Evolutionary conservation across 1,139 yeast genomes (phyloP).

Genomic region (Wickerhamomyces sp.): DNA sequence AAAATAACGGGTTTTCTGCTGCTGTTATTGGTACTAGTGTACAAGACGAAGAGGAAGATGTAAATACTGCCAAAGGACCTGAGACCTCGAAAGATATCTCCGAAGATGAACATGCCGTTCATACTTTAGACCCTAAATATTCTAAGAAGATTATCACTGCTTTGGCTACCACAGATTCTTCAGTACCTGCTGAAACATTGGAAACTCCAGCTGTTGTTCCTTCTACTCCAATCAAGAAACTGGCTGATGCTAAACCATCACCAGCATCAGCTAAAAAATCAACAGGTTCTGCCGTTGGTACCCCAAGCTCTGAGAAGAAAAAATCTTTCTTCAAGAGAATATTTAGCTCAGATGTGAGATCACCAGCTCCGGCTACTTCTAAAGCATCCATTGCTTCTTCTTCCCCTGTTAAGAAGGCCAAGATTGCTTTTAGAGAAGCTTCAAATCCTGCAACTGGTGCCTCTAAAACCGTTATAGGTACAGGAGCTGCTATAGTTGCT

Average conservation of each 20-base stretch:
- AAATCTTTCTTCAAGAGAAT: constrained; percentile 4
- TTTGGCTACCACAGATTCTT: not conserved
- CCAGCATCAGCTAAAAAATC: not conserved
- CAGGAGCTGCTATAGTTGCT: not conserved
- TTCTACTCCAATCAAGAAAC: not conserved
- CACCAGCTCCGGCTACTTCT: not conserved
- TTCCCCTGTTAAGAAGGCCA: constrained; percentile 1
- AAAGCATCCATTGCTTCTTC: not conserved
- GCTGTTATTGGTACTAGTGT: not conserved
- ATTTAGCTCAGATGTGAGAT: constrained; percentile 2
- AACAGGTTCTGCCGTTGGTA: not conserved
- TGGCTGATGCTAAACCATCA: not conserved
- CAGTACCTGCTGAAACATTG: not conserved
- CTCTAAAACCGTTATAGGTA: constrained; percentile 1
- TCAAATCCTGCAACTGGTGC: not conserved
- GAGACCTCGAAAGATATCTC: not conserved
- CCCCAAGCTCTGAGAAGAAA: not conserved
- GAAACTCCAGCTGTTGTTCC: constrained; percentile 1
- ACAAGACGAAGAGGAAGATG: not conserved
- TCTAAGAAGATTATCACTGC: not conserved
- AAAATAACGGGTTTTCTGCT: no score
- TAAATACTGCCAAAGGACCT: not conserved
- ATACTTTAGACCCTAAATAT: constrained; percentile 8
- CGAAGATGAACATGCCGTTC: not conserved
- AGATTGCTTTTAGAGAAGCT: not conserved